phyloP scores from a whole-genome alignment of 1,284 basidiomycete species.

The Moesziomyces parantarcticus region DNA sequence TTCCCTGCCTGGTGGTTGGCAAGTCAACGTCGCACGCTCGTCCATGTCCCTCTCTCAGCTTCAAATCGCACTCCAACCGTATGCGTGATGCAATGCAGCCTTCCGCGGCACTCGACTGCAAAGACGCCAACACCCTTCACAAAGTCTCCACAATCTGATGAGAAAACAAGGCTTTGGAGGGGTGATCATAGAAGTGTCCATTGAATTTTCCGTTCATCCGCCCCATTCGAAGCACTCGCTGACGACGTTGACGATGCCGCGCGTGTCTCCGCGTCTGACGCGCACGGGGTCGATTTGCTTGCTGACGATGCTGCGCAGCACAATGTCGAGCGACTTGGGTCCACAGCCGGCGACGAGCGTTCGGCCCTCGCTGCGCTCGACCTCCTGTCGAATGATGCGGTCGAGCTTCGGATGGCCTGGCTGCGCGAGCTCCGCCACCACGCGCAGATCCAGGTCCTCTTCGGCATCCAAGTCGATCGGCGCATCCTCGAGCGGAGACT shows the following conservation, averaged over 20 bases:
- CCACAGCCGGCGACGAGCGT: conserved; percentile 82
- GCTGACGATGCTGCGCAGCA: conserved; percentile 78
- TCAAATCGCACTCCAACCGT: too few relatives aligned
- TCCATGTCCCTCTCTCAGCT: too few relatives aligned
- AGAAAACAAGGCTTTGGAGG: not conserved
- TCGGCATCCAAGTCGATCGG: conserved; percentile 73
- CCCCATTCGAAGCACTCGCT: conserved; percentile 63
- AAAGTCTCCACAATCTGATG: not conserved
- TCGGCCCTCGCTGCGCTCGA: conserved; percentile 73
- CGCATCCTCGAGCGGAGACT: conserved; percentile 40
- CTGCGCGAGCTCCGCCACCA: conserved; percentile 77
- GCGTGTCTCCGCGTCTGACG: conserved; percentile 74
- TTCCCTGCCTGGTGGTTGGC: too few relatives aligned
- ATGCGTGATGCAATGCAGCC: too few relatives aligned
- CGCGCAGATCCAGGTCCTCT: conserved; percentile 77
- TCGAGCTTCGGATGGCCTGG: conserved; percentile 81
- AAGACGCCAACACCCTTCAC: too few relatives aligned
- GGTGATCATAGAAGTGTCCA: too few relatives aligned
- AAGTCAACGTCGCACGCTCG: too few relatives aligned
- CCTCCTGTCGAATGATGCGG: conserved; percentile 77
- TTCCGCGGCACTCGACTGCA: too few relatives aligned
- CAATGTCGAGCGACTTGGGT: conserved; percentile 77
- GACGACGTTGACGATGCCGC: conserved; percentile 69
- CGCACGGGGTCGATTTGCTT: conserved; percentile 74
- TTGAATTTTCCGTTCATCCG: conserved; percentile 5